A percentile compares a stretch with the other conserved stretches of the same genome.
These are phyloP conservation scores for Colletotrichum simmondsii DNA, from an alignment of 2,329 filamentous ascomycete genomes.

Conservation along the genomic window DNA sequence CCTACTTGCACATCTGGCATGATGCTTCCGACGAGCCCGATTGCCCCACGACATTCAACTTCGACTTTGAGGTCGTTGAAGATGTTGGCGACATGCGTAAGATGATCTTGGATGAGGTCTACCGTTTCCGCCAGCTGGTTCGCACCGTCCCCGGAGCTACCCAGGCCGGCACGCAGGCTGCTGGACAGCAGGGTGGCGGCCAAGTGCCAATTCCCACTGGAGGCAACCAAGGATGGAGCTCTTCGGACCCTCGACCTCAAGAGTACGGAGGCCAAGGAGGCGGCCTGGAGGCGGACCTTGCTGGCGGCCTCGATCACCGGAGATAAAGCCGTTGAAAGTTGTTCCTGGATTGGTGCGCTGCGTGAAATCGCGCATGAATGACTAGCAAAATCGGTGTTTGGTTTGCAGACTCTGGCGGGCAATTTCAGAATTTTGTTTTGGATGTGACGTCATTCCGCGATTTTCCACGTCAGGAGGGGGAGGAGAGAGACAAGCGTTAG, in stretches of 20 bases:
- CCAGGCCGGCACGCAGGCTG: conserved; percentile 42
- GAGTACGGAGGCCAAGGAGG: conserved; percentile 62
- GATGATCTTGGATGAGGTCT: conserved; percentile 97
- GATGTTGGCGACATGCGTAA: conserved; percentile 94
- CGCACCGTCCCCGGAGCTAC: conserved; percentile 59
- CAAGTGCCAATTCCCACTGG: conserved; percentile 63
- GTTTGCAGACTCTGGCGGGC: not conserved
- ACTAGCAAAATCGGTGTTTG: conserved; percentile 20
- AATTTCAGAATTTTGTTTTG: not conserved
- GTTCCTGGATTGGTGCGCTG: not conserved
- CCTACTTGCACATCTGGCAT: conserved; percentile 98
- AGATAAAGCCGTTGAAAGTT: conserved; percentile 28
- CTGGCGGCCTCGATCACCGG: conserved; percentile 65
- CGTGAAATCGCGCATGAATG: not conserved
- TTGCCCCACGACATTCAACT: conserved; percentile 95
- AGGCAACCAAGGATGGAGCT: conserved; percentile 64
- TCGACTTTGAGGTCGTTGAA: conserved; percentile 97
- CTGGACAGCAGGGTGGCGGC: conserved; percentile 46
- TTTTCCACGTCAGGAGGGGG: not conserved
- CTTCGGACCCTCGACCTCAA: conserved; percentile 70
- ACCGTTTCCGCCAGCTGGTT: conserved; percentile 78
- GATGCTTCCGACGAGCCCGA: conserved; percentile 95
- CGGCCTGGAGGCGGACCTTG: conserved; percentile 69
- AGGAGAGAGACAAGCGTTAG: not conserved
- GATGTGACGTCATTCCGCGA: conserved; percentile 1